These are phyloP conservation scores for Tillandsia leiboldiana DNA, from an alignment of 176 grass and related monocot species.

Conservation along the genomic window DNA sequence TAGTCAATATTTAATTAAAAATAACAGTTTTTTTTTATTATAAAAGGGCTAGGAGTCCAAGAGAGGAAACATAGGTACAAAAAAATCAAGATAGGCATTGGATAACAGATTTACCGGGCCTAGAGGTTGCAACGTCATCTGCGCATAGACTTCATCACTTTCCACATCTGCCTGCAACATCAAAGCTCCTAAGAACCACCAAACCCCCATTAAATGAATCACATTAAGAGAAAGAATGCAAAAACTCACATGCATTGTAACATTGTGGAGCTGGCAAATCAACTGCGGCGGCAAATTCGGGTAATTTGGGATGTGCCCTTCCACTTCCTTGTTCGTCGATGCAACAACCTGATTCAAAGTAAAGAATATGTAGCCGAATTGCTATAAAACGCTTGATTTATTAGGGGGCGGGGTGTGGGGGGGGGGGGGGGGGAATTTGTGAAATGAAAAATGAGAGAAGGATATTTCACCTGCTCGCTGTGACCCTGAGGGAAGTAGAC, in stretches of 20 bases:
- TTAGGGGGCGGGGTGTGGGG: too few relatives aligned
- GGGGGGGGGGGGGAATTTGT: too few relatives aligned
- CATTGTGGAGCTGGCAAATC: conserved; percentile 12
- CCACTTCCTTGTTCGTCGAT: not conserved
- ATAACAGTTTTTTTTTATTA: not conserved
- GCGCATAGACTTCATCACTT: conserved; percentile 14
- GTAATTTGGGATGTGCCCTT: not conserved
- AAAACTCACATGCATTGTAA: conserved; percentile 13
- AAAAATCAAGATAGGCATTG: not conserved
- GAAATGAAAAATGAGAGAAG: not conserved
- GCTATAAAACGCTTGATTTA: not conserved
- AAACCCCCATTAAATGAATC: not conserved
- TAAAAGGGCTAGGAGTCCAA: too few relatives aligned
- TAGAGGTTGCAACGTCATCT: conserved; percentile 15
- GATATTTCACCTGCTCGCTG: conserved; percentile 56
- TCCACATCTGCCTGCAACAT: conserved; percentile 9
- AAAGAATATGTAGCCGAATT: not conserved
- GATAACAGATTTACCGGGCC: not conserved
- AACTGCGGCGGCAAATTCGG: conserved; percentile 8
- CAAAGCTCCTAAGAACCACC: not conserved
- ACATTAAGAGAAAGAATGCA: not conserved
- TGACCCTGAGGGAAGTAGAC: conserved; percentile 81
- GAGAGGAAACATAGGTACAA: not conserved
- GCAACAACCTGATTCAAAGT: conserved; percentile 13
- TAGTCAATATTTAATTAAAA: not conserved